Evolutionary conservation across 2,329 filamentous ascomycete species (phyloP).

Genomic region (Scytalidium lignicola): DNA sequence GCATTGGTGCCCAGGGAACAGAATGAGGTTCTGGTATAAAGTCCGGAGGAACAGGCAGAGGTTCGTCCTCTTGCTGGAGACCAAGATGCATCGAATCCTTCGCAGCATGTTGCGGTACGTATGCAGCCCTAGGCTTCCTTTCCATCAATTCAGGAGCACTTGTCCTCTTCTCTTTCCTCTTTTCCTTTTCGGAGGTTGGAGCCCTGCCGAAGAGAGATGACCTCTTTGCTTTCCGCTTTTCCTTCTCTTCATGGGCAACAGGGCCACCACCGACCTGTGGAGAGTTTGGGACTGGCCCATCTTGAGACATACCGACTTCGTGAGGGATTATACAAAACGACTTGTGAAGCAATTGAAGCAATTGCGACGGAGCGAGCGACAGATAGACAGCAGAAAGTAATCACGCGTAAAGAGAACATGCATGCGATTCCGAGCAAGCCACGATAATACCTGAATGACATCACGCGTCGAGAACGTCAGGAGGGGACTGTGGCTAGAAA

Average conservation of each 20-base stretch:
- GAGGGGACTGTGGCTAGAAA: background rate
- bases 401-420: no score
- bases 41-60: background rate
- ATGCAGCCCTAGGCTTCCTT: background rate
- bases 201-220: background rate
- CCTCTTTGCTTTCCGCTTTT: background rate
- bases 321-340: background rate
- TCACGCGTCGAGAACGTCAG: background rate
- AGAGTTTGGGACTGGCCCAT: background rate
- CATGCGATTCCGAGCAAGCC: no score
- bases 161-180: background rate
- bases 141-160: background rate
- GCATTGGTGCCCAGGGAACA: background rate
- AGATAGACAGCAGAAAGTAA: background rate
- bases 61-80: background rate
- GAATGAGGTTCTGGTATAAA: background rate
- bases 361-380: background rate
- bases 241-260: background rate
- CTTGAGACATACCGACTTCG: background rate
- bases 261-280: background rate
- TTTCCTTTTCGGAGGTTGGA: background rate
- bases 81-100: background rate
- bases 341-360: background rate
- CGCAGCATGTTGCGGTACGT: background rate
- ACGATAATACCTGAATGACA: no score